These are phyloP conservation scores for Pseudogymnoascus sp. DNA, from an alignment of 2,329 filamentous ascomycete genomes.

Conservation along the genomic window DNA sequence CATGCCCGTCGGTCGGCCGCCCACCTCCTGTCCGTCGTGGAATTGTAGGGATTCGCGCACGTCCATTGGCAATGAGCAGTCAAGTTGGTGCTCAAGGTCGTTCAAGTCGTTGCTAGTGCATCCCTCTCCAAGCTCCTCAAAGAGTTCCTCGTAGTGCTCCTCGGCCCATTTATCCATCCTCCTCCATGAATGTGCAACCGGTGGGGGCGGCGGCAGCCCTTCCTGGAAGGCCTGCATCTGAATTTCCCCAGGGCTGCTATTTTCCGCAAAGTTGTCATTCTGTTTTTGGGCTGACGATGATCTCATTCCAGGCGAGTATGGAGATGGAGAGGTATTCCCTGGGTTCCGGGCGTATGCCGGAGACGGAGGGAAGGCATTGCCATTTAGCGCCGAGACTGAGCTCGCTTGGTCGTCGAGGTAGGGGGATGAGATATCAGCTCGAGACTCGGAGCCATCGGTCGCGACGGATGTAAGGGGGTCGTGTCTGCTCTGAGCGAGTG, in stretches of 20 bases:
- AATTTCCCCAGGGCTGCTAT: conserved; percentile 71
- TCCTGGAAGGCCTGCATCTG: conserved; percentile 95
- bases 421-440: conserved; percentile 70
- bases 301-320: conserved; percentile 86
- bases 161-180: conserved; percentile 93
- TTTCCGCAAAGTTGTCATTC: conserved; percentile 57
- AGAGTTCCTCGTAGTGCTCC: conserved; percentile 90
- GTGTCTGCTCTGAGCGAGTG: conserved; percentile 74
- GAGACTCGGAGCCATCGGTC: conserved; percentile 78
- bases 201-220: conserved; percentile 81
- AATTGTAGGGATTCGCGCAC: conserved; percentile 83
- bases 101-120: conserved; percentile 93
- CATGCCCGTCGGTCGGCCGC: conserved; percentile 82
- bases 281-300: conserved; percentile 65
- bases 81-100: conserved; percentile 90
- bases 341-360: conserved; percentile 36
- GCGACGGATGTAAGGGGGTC: conserved; percentile 80
- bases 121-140: conserved; percentile 85
- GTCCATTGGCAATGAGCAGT: conserved; percentile 88
- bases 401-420: conserved; percentile 65
- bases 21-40: conserved; percentile 96
- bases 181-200: conserved; percentile 82
- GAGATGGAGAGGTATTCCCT: conserved; percentile 53
- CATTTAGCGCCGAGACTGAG: conserved; percentile 44
- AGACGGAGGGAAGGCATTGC: conserved; percentile 48